phyloP scores from a whole-genome alignment of 2,329 filamentous ascomycete species.

The Lasiodiplodia sp. region DNA sequence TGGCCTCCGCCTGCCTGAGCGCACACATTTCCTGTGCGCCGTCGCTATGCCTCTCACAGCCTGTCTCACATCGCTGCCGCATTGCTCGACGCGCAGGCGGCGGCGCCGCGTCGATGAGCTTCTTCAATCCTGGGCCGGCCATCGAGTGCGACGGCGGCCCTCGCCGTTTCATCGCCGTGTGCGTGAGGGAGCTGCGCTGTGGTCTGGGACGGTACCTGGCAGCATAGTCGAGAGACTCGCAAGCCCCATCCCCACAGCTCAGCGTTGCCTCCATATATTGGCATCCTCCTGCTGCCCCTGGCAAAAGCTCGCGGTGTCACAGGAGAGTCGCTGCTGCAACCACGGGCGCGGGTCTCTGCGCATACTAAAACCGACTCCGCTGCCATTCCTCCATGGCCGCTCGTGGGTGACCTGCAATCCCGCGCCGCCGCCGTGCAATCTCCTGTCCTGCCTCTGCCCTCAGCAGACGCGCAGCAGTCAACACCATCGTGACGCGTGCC shows the following conservation, averaged over 20 bases:
- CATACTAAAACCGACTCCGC: slow-evolving; percentile 46
- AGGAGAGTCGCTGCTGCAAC: slow-evolving; percentile 47
- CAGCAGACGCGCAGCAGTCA: slow-evolving; percentile 17
- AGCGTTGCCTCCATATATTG: slow-evolving; percentile 49
- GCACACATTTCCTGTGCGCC: slow-evolving; percentile 39
- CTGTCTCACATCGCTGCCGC: slow-evolving; percentile 46
- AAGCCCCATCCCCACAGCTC: slow-evolving; percentile 40
- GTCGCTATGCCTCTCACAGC: slow-evolving; percentile 40
- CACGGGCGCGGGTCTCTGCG: slow-evolving; percentile 42
- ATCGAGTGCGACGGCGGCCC: slow-evolving; percentile 43
- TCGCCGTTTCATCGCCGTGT: slow-evolving; percentile 47
- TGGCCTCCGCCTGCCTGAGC: slow-evolving; percentile 7
- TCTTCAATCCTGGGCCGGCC: slow-evolving; percentile 36
- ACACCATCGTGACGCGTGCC: slow-evolving; percentile 28
- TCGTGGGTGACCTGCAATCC: slow-evolving; percentile 42
- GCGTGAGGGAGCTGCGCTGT: slow-evolving; percentile 47
- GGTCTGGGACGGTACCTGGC: slow-evolving; percentile 51
- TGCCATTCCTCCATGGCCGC: slow-evolving; percentile 42
- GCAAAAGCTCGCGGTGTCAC: slow-evolving; percentile 41
- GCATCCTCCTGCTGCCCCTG: slow-evolving; percentile 41
- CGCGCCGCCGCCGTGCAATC: slow-evolving; percentile 45
- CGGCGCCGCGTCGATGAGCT: slow-evolving; percentile 41
- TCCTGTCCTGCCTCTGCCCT: slow-evolving; percentile 20
- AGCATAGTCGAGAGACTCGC: slow-evolving; percentile 41
- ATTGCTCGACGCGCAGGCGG: slow-evolving; percentile 47